Evolutionary conservation across 176 grass and related monocot genomes (phyloP), one percentile per base, ranked within the genome.

Genomic region (Otatea glauca): DNA sequence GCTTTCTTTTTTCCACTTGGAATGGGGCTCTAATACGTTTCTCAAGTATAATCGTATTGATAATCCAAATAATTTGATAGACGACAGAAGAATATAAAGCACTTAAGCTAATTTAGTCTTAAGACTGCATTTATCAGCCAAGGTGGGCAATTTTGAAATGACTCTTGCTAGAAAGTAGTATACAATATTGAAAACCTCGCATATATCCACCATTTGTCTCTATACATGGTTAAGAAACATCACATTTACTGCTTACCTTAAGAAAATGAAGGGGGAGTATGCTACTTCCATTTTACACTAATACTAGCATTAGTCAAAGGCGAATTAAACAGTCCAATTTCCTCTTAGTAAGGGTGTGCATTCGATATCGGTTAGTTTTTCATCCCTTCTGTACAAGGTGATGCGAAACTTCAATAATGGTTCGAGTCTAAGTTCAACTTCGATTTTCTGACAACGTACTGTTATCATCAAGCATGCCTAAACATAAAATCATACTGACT

Each of bases 91-190:
- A 25, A 32, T 41, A 13, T 25, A 12, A 54, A 38, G 20, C 21
- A 32, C n/a, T 21, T 78, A 55, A 73, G 55, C n/a, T 65, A 45
- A 82, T 6, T 3, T 86, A 47, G 21, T 80, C 38, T 15, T 71
- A 62, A 32, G 51, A 68, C 29, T 24, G 0, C 11, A 74, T 59
- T 86, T 64, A 64, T 27, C 66, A 82, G 78, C 44, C 70, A 54
- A 68, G 20, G 44, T 21, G 13, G 8, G 15, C 10, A 21, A 67
- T 72, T 53, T 17, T 49, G 35, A 66, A 68, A 77, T 43, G 64
- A 16, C 47, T 56, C 23, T 12, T 27, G 7, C 43, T 29, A 29
- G 2, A 17, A 47, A 69, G 10, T 69, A 47, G 18, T 60, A 69
- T 43, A 24, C 34, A 29, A 54, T 24, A 51, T 9, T 15, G 48